Conservation (phyloP, 106 monocot genomes). For the Hemerocallis citrina region DNA sequence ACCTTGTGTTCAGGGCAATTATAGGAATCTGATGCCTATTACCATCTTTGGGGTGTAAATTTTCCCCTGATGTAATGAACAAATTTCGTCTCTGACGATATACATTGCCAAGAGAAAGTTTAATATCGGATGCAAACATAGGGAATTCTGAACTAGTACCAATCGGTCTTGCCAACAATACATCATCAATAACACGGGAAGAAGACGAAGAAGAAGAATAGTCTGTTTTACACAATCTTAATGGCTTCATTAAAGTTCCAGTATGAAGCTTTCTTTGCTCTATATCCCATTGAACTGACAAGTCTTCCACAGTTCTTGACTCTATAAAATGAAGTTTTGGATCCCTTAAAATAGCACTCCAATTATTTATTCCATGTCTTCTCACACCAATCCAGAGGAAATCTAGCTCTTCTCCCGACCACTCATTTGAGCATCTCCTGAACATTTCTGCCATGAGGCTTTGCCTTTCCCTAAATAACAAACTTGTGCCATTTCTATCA, state of each 20-base stretch:
- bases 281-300: constrained; percentile 58
- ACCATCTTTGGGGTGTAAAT: not conserved
- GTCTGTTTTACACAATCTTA: not conserved
- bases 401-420: constrained; percentile 94
- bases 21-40: constrained; percentile 4
- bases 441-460: constrained; percentile 9
- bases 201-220: constrained; percentile 4
- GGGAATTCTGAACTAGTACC: constrained; percentile 21
- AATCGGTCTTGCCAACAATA: constrained; percentile 2
- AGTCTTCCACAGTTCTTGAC: constrained; percentile 47
- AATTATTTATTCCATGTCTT: constrained; percentile 75
- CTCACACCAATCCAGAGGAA: constrained; percentile 95
- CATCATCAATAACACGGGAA: constrained; percentile 2
- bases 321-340: constrained; percentile 42
- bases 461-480: constrained; percentile 24
- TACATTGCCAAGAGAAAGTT: constrained; percentile 56
- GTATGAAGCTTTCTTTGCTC: constrained; percentile 64
- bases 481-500: constrained; percentile 7
- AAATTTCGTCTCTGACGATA: constrained; percentile 24
- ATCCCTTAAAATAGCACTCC: constrained; percentile 68
- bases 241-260: constrained; percentile 15
- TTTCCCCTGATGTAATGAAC: constrained; percentile 14
- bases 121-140: constrained; percentile 22
- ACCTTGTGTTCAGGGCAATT: constrained; percentile 7
- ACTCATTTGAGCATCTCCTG: constrained; percentile 23